Conservation (phyloP, 2,329 filamentous ascomycete genomes). For the Xylaria sp. region DNA sequence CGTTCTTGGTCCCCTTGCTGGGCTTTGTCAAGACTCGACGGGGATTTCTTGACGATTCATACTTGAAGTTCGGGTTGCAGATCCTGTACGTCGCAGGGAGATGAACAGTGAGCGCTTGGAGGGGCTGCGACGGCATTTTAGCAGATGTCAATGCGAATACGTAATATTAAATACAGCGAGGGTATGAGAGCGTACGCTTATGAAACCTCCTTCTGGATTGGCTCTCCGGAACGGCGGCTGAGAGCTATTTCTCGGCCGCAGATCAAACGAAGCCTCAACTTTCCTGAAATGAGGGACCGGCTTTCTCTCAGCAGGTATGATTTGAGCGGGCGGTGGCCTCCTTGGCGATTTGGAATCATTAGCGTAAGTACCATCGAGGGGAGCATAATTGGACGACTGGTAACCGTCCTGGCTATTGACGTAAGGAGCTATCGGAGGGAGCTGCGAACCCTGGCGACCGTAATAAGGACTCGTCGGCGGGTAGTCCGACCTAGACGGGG, state of each 20-base stretch:
- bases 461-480: constrained; percentile 55
- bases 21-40: constrained; percentile 94
- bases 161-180: neutral
- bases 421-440: constrained; percentile 69
- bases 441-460: constrained; percentile 53
- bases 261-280: constrained; percentile 64
- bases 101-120: constrained; percentile 91
- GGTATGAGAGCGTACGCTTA: constrained; percentile 63
- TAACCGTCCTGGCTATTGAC: constrained; percentile 65
- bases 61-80: constrained; percentile 97
- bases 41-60: constrained; percentile 95
- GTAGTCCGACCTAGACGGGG: constrained; percentile 67
- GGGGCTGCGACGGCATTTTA: constrained; percentile 53
- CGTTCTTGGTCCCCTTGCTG: constrained; percentile 97
- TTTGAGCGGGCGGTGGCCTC: constrained; percentile 42
- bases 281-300: constrained; percentile 85
- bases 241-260: constrained; percentile 75
- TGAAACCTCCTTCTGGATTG: constrained; percentile 94
- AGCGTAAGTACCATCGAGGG: constrained; percentile 62
- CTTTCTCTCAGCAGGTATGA: constrained; percentile 48
- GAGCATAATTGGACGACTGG: constrained; percentile 63
- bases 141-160: constrained; percentile 8
- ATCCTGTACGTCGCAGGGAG: constrained; percentile 95
- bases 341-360: constrained; percentile 55
- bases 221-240: constrained; percentile 90